phyloP scores from a whole-genome alignment of 495 filamentous ascomycete species.

The Aspergillus affinis region DNA sequence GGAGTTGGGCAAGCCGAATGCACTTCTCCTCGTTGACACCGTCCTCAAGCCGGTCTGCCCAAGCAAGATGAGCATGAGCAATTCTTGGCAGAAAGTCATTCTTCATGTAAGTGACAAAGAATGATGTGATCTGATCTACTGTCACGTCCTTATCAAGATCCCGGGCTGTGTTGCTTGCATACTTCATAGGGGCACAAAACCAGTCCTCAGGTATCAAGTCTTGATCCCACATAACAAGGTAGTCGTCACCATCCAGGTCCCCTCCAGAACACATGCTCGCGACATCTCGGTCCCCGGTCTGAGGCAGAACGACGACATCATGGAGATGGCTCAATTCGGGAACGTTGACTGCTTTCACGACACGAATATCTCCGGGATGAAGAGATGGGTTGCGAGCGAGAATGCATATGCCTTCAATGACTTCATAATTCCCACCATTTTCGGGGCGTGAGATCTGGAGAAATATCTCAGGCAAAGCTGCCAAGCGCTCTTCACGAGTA shows the following conservation, averaged over 20 bases:
- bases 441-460: constrained; percentile 66
- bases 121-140: constrained; percentile 68
- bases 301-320: constrained; percentile 85
- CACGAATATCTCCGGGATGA: constrained; percentile 88
- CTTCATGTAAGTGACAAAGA: constrained; percentile 94
- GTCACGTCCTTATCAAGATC: constrained; percentile 58
- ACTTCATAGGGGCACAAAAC: constrained; percentile 75
- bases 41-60: constrained; percentile 59
- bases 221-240: constrained; percentile 87
- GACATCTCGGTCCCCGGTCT: constrained; percentile 79
- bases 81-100: constrained; percentile 79
- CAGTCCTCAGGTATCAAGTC: constrained; percentile 68
- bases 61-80: constrained; percentile 80
- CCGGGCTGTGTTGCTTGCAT: constrained; percentile 51
- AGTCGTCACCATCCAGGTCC: constrained; percentile 96
- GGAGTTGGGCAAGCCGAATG: constrained; percentile 72
- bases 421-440: constrained; percentile 49
- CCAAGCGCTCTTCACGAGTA: constrained; percentile 36
- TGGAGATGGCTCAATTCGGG: constrained; percentile 69
- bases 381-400: constrained; percentile 92
- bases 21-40: constrained; percentile 72
- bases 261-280: constrained; percentile 95
- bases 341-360: constrained; percentile 80
- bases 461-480: constrained; percentile 80
- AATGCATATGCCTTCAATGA: constrained; percentile 78